Evolutionary conservation across 768 basidiomycete species (phyloP).

Genomic region (Hericium coralloides): DNA sequence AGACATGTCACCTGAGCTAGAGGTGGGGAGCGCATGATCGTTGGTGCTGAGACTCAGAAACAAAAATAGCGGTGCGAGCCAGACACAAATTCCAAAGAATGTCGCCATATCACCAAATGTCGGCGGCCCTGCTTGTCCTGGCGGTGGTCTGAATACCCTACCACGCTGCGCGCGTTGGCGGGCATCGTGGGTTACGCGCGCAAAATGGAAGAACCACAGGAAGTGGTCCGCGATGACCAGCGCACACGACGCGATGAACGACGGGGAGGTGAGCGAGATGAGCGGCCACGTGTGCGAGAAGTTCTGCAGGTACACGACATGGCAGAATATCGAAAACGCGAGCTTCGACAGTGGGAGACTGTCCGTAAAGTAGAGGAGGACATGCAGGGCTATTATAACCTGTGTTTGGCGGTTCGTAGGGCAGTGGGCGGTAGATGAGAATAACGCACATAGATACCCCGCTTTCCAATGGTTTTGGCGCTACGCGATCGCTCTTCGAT

Average conservation of each 20-base stretch:
- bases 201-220: slow-evolving; percentile 94
- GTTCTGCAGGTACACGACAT: slow-evolving; percentile 86
- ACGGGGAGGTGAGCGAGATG: slow-evolving; percentile 79
- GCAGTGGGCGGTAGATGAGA: background rate
- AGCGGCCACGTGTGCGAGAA: slow-evolving; percentile 87
- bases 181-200: slow-evolving; percentile 57
- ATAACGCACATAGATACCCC: slow-evolving; percentile 75
- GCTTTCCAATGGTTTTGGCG: slow-evolving; percentile 77
- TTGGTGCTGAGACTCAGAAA: slow-evolving; percentile 96
- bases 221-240: slow-evolving; percentile 90
- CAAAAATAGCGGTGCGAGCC: slow-evolving; percentile 85
- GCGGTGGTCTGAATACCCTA: slow-evolving; percentile 31
- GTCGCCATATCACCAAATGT: slow-evolving; percentile 69
- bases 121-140: slow-evolving; percentile 16
- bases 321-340: slow-evolving; percentile 74
- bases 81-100: slow-evolving; percentile 81
- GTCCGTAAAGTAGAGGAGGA: slow-evolving; percentile 71
- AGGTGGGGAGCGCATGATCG: slow-evolving; percentile 83
- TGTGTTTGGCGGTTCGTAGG: slow-evolving; percentile 23
- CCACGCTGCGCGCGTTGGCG: slow-evolving; percentile 34
- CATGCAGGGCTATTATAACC: slow-evolving; percentile 73
- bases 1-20: slow-evolving; percentile 16
- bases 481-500: slow-evolving; percentile 87
- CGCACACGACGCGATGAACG: slow-evolving; percentile 79
- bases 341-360: slow-evolving; percentile 69